phyloP scores from a whole-genome alignment of 129 eudicot species.

The Centrapalus pauciflorus region DNA sequence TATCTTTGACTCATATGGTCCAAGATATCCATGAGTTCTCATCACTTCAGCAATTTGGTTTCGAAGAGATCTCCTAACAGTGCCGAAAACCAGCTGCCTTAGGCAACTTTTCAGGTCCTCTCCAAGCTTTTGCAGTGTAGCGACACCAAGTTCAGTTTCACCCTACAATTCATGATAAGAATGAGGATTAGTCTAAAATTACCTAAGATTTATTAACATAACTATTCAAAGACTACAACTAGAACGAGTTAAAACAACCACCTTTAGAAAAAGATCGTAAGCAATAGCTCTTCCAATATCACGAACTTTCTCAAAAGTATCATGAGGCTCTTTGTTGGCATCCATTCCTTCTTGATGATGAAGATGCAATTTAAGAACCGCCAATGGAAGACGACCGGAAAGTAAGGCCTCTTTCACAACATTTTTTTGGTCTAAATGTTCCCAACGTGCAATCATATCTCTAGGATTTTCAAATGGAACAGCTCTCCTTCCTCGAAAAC shows the following conservation, averaged over 20 bases:
- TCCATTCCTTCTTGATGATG: constrained; percentile 38
- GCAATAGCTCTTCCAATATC: constrained; percentile 93
- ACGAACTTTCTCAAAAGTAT: constrained; percentile 85
- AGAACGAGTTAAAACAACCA: constrained; percentile 26
- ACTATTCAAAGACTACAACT: constrained; percentile 35
- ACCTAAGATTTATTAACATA: neutral
- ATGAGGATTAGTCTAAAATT: constrained; percentile 7
- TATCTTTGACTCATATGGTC: constrained; percentile 67
- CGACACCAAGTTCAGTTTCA: constrained; percentile 73
- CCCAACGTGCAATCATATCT: constrained; percentile 98
- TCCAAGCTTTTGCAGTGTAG: constrained; percentile 95
- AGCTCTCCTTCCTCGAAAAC: constrained; percentile 33
- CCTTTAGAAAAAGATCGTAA: constrained; percentile 93
- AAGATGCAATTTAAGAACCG: constrained; percentile 93
- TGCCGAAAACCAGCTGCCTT: constrained; percentile 77
- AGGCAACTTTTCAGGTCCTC: constrained; percentile 76
- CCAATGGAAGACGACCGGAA: constrained; percentile 95
- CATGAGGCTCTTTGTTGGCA: constrained; percentile 50
- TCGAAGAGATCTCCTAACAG: constrained; percentile 83
- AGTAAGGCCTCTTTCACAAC: constrained; percentile 84
- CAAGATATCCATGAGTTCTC: constrained; percentile 67
- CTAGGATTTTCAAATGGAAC: constrained; percentile 67
- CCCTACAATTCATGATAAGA: constrained; percentile 46
- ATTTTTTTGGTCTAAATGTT: constrained; percentile 71
- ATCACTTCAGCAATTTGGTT: constrained; percentile 71